phyloP scores from a whole-genome alignment of 192 early-diverging fungal species.

The Martensiomyces pterosporus region DNA sequence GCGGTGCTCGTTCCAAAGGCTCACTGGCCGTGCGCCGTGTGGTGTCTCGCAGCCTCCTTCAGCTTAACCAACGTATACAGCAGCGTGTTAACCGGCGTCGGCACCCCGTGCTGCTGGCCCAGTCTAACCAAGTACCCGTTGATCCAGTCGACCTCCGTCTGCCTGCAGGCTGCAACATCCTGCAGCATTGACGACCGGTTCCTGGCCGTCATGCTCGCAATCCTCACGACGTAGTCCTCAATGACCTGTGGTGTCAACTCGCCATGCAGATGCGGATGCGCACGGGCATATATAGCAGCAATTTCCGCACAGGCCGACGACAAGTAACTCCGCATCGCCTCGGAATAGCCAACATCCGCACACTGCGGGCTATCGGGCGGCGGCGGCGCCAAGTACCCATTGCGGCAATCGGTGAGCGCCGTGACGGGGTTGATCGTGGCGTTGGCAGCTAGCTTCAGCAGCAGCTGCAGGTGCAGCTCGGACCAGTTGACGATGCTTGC shows the following conservation, averaged over 20 bases:
- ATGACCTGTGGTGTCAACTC: constrained; percentile 29
- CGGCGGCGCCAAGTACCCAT: constrained; percentile 48
- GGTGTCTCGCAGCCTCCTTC: constrained; percentile 16
- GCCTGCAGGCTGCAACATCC: constrained; percentile 35
- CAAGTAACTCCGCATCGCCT: constrained; percentile 15
- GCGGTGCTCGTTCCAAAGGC: no score
- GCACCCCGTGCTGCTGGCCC: constrained; percentile 46
- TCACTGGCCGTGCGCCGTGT: no score
- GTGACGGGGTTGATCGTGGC: constrained; percentile 63
- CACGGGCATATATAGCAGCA: constrained; percentile 33
- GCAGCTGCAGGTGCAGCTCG: constrained; percentile 45
- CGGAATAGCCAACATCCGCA: constrained; percentile 7
- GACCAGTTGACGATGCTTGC: constrained; percentile 35
- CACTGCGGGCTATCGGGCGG: constrained; percentile 3
- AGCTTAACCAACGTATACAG: constrained; percentile 41
- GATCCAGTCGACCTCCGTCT: constrained; percentile 55
- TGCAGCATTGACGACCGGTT: constrained; percentile 56
- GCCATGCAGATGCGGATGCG: constrained; percentile 34
- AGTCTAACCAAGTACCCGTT: constrained; percentile 54
- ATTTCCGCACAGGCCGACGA: constrained; percentile 30
- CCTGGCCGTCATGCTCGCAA: constrained; percentile 36
- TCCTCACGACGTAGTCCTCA: constrained; percentile 31
- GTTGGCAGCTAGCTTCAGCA: constrained; percentile 64
- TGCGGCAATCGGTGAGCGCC: constrained; percentile 53
- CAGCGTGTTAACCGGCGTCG: constrained; percentile 38